A percentile compares a stretch with the other conserved stretches of the same genome.
phyloP scores from a whole-genome alignment of 2,329 filamentous ascomycete genomes.

The Neoarthrinium moseri region DNA sequence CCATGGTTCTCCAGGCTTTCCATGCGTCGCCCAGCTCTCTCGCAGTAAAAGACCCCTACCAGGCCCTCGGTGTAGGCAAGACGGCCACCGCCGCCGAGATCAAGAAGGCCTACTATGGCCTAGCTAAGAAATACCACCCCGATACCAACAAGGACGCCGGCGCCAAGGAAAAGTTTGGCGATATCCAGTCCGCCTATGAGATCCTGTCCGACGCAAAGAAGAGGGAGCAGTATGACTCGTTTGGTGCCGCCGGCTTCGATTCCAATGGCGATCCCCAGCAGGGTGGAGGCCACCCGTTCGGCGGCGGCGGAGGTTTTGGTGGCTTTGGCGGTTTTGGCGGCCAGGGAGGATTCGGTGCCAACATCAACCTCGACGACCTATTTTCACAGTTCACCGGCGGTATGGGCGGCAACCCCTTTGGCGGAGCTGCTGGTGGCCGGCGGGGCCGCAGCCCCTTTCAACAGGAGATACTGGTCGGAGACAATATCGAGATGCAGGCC shows the following conservation, averaged over 20 bases:
- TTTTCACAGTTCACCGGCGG: constrained; percentile 79
- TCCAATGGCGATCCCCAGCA: constrained; percentile 60
- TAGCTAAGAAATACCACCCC: constrained; percentile 96
- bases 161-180: constrained; percentile 94
- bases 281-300: constrained; percentile 57
- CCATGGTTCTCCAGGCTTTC: constrained; percentile 38
- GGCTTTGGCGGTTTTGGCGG: constrained; percentile 42
- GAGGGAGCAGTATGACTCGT: constrained; percentile 87
- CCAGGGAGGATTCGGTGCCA: constrained; percentile 65
- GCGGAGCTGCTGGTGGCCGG: constrained; percentile 47
- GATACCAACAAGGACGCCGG: constrained; percentile 94
- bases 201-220: constrained; percentile 90
- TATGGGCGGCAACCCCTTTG: constrained; percentile 49
- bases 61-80: constrained; percentile 80
- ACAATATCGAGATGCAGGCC: constrained; percentile 92
- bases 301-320: constrained; percentile 56
- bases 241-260: constrained; percentile 84
- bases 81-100: constrained; percentile 81
- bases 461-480: constrained; percentile 82
- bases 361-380: constrained; percentile 95
- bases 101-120: constrained; percentile 96
- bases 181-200: constrained; percentile 93
- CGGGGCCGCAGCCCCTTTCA: constrained; percentile 67
- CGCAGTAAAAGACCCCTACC: constrained; percentile 77
- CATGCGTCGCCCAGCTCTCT: constrained; percentile 55